phyloP scores from a whole-genome alignment of 129 eudicot genomes.

The Mikania micrantha region DNA sequence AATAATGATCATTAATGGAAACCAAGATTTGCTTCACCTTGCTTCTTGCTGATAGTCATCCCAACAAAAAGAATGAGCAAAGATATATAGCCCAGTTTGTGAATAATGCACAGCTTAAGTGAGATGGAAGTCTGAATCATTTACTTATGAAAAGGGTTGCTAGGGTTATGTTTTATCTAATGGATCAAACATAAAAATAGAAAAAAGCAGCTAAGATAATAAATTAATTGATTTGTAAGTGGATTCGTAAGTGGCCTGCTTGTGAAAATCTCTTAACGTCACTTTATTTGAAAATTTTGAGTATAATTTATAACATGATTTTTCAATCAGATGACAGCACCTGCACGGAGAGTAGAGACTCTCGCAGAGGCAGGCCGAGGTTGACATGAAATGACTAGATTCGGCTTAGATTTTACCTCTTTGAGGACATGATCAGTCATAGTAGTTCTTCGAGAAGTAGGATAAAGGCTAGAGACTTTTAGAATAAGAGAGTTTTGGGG shows the following conservation, averaged over 20 bases:
- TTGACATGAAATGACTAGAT: too few relatives aligned
- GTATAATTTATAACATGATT: not conserved
- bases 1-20: slow-evolving; percentile 49
- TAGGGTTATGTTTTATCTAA: not conserved
- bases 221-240: too few relatives aligned
- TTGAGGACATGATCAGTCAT: too few relatives aligned
- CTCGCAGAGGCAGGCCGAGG: too few relatives aligned
- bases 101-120: slow-evolving; percentile 1
- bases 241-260: not conserved
- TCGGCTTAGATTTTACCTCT: too few relatives aligned
- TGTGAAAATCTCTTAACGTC: not conserved
- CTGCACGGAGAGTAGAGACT: too few relatives aligned
- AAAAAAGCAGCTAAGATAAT: not conserved
- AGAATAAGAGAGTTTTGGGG: too few relatives aligned
- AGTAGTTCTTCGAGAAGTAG: too few relatives aligned
- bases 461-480: too few relatives aligned
- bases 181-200: not conserved
- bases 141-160: not conserved
- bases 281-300: not conserved
- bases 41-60: slow-evolving; percentile 28
- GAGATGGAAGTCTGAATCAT: not conserved
- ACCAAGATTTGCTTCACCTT: slow-evolving; percentile 48
- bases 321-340: too few relatives aligned
- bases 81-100: not conserved
- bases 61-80: slow-evolving; percentile 13